These are phyloP conservation scores for Tricladium varicosporioides DNA, from an alignment of 2,329 filamentous ascomycete genomes.

Conservation along the genomic window DNA sequence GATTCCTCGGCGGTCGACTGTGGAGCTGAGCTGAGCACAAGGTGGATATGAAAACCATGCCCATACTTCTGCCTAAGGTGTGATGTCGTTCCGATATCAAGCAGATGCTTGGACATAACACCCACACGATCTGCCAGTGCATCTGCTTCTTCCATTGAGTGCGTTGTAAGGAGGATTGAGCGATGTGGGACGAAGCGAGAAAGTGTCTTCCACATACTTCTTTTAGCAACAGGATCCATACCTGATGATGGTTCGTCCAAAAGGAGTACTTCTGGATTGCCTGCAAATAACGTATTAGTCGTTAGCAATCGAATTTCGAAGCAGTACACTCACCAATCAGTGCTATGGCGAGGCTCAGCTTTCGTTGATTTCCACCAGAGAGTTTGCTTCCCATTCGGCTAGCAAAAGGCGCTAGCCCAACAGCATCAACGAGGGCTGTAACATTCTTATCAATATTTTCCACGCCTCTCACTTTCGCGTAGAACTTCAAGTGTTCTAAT, in stretches of 20 bases:
- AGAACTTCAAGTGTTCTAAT: conserved; percentile 81
- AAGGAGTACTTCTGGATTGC: conserved; percentile 81
- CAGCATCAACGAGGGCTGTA: conserved; percentile 71
- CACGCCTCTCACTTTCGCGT: conserved; percentile 80
- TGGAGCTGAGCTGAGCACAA: conserved; percentile 73
- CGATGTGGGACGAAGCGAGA: conserved; percentile 70
- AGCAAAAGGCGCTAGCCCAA: conserved; percentile 70
- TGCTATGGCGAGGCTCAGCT: conserved; percentile 83
- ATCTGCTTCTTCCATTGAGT: conserved; percentile 94
- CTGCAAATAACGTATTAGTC: not conserved
- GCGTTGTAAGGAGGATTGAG: conserved; percentile 82
- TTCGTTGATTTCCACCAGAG: conserved; percentile 91
- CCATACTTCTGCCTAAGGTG: conserved; percentile 73
- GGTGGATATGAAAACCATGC: conserved; percentile 75
- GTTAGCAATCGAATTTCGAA: not conserved
- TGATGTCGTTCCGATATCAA: conserved; percentile 76
- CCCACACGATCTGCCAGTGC: conserved; percentile 80
- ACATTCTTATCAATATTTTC: conserved; percentile 75
- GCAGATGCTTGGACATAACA: conserved; percentile 82
- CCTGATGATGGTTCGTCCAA: conserved; percentile 88
- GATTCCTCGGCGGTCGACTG: conserved; percentile 70
- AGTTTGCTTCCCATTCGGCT: conserved; percentile 75
- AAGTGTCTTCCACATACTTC: conserved; percentile 90
- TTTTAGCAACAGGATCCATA: conserved; percentile 86
- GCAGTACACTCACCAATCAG: conserved; percentile 71